phyloP scores from a whole-genome alignment of 2,329 filamentous ascomycete genomes.

The Fusarium bactridioides region DNA sequence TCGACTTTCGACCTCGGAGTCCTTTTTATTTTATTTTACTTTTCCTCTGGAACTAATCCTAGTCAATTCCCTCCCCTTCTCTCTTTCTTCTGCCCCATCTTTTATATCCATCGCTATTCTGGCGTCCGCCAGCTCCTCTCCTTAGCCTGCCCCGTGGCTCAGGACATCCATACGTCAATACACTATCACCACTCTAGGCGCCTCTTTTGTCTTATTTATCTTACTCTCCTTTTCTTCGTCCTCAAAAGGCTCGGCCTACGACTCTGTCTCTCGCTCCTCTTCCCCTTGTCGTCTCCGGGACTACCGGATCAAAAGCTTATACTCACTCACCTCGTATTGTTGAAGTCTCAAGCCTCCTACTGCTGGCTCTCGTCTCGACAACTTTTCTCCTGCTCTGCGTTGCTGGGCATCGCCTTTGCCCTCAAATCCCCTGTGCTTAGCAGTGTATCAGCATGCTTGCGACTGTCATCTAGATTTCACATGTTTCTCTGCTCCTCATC shows the following conservation, averaged over 20 bases:
- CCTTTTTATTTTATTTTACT: background rate
- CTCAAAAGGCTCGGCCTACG: background rate
- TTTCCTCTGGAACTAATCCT: slow-evolving; percentile 10
- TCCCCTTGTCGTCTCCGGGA: slow-evolving; percentile 15
- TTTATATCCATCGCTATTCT: slow-evolving; percentile 6
- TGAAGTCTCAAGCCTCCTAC: slow-evolving; percentile 9
- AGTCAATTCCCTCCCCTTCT: background rate
- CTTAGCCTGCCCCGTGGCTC: background rate
- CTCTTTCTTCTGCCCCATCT: background rate
- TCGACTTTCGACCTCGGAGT: background rate
- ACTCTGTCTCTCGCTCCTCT: slow-evolving; percentile 32
- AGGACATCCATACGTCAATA: slow-evolving; percentile 1
- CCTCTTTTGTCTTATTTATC: background rate
- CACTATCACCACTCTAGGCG: slow-evolving; percentile 29
- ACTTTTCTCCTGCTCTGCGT: slow-evolving; percentile 1
- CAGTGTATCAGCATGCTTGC: slow-evolving; percentile 34
- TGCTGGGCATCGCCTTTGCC: slow-evolving; percentile 23
- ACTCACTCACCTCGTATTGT: slow-evolving; percentile 22
- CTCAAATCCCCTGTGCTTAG: slow-evolving; percentile 26
- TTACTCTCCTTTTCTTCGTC: slow-evolving; percentile 3
- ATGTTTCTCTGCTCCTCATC: slow-evolving; percentile 30
- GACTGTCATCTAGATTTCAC: slow-evolving; percentile 36
- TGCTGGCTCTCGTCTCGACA: background rate
- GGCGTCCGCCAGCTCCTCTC: background rate
- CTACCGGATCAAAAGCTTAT: slow-evolving; percentile 24